A percentile compares a stretch with the other conserved stretches of the same genome.
Evolutionary conservation across 768 basidiomycete species (phyloP).

Genomic region (Mycena pura): DNA sequence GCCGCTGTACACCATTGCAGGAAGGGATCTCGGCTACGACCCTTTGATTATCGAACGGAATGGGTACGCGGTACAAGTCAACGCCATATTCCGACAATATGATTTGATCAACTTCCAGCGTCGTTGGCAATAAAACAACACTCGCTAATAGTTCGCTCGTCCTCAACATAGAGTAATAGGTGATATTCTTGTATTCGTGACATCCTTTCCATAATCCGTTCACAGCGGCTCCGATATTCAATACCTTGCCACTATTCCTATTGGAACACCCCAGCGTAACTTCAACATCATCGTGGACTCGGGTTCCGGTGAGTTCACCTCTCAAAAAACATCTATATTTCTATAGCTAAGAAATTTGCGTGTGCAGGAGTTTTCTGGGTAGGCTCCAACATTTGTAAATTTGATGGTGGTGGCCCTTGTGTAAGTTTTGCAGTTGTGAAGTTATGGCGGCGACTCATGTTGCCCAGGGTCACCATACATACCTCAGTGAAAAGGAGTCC

Average conservation of each 20-base stretch:
- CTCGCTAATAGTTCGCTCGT: neutral
- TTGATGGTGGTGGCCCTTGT: constrained; percentile 33
- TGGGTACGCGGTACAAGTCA: neutral
- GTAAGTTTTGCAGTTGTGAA: constrained; percentile 8
- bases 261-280: constrained; percentile 55
- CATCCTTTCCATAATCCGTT: neutral
- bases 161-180: constrained; percentile 2
- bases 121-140: neutral
- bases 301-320: constrained; percentile 58
- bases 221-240: constrained; percentile 1
- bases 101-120: neutral
- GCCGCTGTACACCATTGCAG: neutral
- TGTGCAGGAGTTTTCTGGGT: constrained; percentile 50
- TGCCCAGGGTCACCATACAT: constrained; percentile 4
- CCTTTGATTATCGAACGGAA: neutral
- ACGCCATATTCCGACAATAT: neutral
- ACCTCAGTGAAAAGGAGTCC: neutral
- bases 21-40: neutral
- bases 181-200: neutral
- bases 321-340: neutral
- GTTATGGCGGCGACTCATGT: neutral
- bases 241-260: constrained; percentile 35
- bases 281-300: constrained; percentile 61
- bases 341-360: neutral
- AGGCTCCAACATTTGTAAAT: constrained; percentile 50